Percentiles rank a stretch among this genome's conserved stretches.
Evolutionary conservation across 257 asterid species (phyloP).

Genomic region (Ballota nigra): DNA sequence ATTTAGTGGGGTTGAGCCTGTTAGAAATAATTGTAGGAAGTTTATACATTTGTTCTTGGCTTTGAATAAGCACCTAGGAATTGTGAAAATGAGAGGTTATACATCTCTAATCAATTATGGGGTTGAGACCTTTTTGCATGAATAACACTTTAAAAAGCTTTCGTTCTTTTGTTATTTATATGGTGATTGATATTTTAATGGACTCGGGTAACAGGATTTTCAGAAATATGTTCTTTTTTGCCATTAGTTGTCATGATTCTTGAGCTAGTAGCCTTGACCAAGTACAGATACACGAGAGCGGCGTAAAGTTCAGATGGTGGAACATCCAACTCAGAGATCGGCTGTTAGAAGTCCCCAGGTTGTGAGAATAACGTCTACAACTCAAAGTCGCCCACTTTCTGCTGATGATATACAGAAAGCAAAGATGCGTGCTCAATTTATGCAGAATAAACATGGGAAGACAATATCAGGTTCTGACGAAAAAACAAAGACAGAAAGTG

Average conservation of each 20-base stretch:
- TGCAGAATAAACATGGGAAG: conserved; percentile 77
- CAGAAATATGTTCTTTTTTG: conserved; percentile 1
- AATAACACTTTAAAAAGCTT: background rate
- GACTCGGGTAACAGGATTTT: background rate
- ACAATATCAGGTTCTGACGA: conserved; percentile 38
- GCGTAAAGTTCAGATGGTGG: conserved; percentile 87
- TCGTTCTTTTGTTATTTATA: background rate
- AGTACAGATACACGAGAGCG: conserved; percentile 73
- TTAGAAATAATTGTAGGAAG: background rate
- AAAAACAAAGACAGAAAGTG: conserved; percentile 46
- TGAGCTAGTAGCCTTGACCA: conserved; percentile 50
- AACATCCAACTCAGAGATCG: conserved; percentile 79
- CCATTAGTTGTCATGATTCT: conserved; percentile 14
- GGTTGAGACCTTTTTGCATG: background rate
- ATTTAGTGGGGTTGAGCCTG: background rate
- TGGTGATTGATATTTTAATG: background rate
- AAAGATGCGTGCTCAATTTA: conserved; percentile 86
- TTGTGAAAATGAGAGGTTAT: conserved; percentile 10
- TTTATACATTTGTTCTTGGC: background rate
- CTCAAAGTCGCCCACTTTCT: conserved; percentile 96
- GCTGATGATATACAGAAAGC: conserved; percentile 99
- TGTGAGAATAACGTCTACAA: conserved; percentile 52
- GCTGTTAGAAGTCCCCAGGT: conserved; percentile 59
- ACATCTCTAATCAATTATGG: background rate
- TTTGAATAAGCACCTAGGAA: background rate